Base-by-base conservation (phyloP, 495 filamentous ascomycete species). In the Stereocaulon alpinum region DNA sequence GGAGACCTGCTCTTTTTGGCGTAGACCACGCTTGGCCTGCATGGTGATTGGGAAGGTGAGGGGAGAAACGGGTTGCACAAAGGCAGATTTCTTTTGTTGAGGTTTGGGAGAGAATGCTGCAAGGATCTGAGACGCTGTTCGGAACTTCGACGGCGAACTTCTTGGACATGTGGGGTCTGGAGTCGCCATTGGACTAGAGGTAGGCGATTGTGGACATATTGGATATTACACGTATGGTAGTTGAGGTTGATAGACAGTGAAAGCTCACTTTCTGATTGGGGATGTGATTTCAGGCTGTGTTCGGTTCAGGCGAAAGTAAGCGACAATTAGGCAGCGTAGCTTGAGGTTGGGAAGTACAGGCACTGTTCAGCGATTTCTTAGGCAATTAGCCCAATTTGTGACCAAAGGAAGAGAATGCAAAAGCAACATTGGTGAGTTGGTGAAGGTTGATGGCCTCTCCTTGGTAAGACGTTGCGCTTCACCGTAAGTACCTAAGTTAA, bases 61-160 rank as follows among this genome's bases (percentile, higher is more conserved):
- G 14, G 57, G 51, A 3, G 56, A 43, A 6, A 40, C 17, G 18
- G 15, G 6, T 14, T 37, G 32, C 15, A 30, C 45, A 9, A 30
- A 53, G 7, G 58, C 18, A 30, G 30, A 37, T 44, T 50, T 44
- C 7, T 60, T 60, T 0, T 10, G 51, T 40, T 60, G 57, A 1
- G 50, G 24, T 42, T 30, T 51, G 9, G 61, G 57, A n/a, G 61
- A 63, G 51, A 63, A 63, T 4, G 61, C 51, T 24, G 61, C 61
- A 22, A 63, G 58, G 20, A 61, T 40, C 40, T 63, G 29, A 43
- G 57, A 60, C 15, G 61, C 61, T 2, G 61, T 63, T 52, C 49
- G 49, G n/a, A 52, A 20, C 0, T 32, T 52, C 15, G 49, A 37
- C 0, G 45, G 47, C 29, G 45, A 32, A 51, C 24, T 29, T 9